Evolutionary conservation across 1,139 yeast species (phyloP), one percentile per base, ranked within the genome.

Genomic region (Pichia kudriavzevii): DNA sequence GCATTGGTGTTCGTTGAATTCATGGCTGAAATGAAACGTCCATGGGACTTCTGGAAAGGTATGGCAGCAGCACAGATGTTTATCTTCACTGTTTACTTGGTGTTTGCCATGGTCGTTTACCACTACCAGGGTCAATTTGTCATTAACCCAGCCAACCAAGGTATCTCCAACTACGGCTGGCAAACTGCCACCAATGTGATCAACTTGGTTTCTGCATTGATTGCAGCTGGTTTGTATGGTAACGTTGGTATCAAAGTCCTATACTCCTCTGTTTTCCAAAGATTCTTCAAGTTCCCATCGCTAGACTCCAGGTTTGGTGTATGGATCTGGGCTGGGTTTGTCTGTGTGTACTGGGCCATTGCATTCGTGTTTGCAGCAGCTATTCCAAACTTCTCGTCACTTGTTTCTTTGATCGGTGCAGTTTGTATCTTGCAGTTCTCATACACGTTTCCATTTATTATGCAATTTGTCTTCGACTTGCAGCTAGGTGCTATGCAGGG

Each of bases 331-430:
- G 50, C 51, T 7, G 38, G 48, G 13, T 42, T 56, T 32, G 66
- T 64, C 2, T 41, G 58, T 30, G 38, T 59, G 21, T 66, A 65
- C 54, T 66, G 70, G 71, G 64, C 59, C 6, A 33, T 64, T 29
- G 68, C 70, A 4, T 66, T 56, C 43, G 52, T 64, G 18, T 47
- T 71, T 46, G 76, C 75, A 26, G 66, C 74, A 38, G 74, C 74
- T 43, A 70, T 71, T 40, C 77, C 77, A 25, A 70, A 69, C 42
- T 66, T 71, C 52, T 63, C 62, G 22, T 52, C 70, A 5, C 56
- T 71, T 47, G 66, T 69, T 20, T 53, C 69, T 23, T 58, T 71
- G 41, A 69, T 72, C 11, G 77, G 75, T 36, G 72, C 76, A 7
- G 63, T 64, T 42, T 66, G 71, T 46, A 64, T 64, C 36, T 49